A percentile compares a stretch with the other conserved stretches of the same genome.
These are phyloP conservation scores for Aspergillus jensenii DNA, from an alignment of 2,329 filamentous ascomycete genomes.

Conservation along the genomic window DNA sequence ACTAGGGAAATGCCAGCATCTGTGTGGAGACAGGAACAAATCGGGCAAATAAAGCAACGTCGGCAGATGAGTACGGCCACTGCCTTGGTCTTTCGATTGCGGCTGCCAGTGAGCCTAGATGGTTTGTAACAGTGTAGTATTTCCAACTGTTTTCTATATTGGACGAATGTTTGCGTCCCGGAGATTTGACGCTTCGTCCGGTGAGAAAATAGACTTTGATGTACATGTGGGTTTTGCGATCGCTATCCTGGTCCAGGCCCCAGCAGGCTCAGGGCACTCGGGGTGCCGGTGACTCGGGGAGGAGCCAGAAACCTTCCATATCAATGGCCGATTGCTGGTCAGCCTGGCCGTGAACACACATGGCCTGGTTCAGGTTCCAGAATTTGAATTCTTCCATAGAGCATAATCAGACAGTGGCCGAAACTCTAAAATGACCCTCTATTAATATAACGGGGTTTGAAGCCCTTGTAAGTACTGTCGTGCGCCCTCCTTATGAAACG, in stretches of 20 bases:
- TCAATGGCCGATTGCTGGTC: neutral
- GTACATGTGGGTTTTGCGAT: neutral
- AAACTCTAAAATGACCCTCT: neutral
- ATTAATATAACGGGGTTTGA: neutral
- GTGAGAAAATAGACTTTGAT: neutral
- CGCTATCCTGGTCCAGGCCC: too few relatives aligned
- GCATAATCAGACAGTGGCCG: neutral
- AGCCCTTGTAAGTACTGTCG: neutral
- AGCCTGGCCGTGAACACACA: too few relatives aligned
- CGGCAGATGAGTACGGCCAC: neutral
- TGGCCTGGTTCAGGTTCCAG: neutral
- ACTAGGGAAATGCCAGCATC: neutral
- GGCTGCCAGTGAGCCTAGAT: neutral
- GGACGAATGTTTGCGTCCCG: neutral
- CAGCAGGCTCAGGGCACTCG: neutral
- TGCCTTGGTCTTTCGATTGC: neutral
- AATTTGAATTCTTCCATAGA: neutral
- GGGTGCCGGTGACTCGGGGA: neutral
- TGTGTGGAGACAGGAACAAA: neutral
- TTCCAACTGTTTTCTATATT: neutral
- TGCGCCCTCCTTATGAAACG: neutral
- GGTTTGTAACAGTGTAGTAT: neutral
- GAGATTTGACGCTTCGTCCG: neutral
- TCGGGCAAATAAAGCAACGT: too few relatives aligned
- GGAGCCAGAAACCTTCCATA: neutral